Percentiles rank a stretch among this genome's conserved stretches.
These are phyloP conservation scores for Terana coerulea DNA, from an alignment of 768 basidiomycete genomes.

Conservation along the genomic window DNA sequence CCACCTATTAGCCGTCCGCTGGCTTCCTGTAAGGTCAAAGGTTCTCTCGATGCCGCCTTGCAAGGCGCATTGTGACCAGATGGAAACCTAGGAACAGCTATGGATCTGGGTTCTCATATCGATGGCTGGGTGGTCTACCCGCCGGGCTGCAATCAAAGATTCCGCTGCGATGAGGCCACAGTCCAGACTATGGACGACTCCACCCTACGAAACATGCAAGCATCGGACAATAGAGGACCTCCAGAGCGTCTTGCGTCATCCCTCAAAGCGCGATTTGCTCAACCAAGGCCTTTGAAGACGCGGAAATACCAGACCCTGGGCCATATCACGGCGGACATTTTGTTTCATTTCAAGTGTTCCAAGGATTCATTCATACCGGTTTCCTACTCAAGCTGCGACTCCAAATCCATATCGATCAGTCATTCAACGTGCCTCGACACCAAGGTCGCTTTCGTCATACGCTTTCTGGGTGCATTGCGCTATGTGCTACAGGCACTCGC, in stretches of 20 bases:
- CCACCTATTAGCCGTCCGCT: background rate
- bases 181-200: conserved; percentile 2
- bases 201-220: too few species aligned
- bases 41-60: background rate
- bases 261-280: background rate
- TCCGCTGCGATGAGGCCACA: background rate
- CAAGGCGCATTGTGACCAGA: background rate
- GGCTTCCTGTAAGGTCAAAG: background rate
- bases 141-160: background rate
- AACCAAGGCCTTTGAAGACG: background rate
- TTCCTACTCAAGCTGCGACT: background rate
- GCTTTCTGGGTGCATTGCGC: background rate
- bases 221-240: background rate
- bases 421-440: background rate
- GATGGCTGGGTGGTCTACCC: background rate
- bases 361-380: background rate
- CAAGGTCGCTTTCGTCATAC: background rate
- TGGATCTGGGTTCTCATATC: background rate
- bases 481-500: background rate
- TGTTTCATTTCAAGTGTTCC: background rate
- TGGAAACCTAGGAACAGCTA: background rate
- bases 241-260: background rate
- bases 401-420: background rate
- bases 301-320: background rate
- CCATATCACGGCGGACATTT: background rate